Percentiles rank a stretch among this genome's conserved stretches.
These are phyloP conservation scores for Dictyostelium discoideum DNA, from an alignment of 78 protist genomes.

Conservation along the genomic window DNA sequence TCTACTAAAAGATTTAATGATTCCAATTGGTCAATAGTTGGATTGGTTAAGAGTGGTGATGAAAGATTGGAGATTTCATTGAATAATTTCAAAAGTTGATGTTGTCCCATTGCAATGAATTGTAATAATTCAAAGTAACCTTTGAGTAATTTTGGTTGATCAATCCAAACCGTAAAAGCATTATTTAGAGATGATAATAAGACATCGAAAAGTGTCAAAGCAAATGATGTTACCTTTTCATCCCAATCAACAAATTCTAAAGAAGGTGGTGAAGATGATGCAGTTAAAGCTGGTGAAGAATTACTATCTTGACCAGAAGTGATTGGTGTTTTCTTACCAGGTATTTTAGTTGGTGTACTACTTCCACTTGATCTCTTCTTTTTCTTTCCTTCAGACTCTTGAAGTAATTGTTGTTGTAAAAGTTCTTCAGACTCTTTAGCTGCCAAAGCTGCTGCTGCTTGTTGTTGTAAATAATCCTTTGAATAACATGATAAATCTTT, in stretches of 20 bases:
- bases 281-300: background rate
- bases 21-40: conserved; percentile 3
- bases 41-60: background rate
- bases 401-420: background rate
- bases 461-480: background rate
- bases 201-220: background rate
- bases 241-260: conserved; percentile 39
- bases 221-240: conserved; percentile 1
- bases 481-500: conserved; percentile 40
- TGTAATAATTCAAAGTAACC: conserved; percentile 54
- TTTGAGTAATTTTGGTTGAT: conserved; percentile 32
- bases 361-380: conserved; percentile 20
- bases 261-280: background rate
- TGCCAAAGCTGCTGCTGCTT: background rate
- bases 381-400: conserved; percentile 19
- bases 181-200: background rate
- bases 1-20: conserved; percentile 34
- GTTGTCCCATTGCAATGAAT: conserved; percentile 41
- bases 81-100: conserved; percentile 24
- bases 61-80: conserved; percentile 2
- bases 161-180: conserved; percentile 38
- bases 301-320: background rate
- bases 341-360: background rate
- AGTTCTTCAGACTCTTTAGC: background rate
- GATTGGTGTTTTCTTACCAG: background rate